phyloP scores from a whole-genome alignment of 352 stramenopile species.

The Pythium coloratum region DNA sequence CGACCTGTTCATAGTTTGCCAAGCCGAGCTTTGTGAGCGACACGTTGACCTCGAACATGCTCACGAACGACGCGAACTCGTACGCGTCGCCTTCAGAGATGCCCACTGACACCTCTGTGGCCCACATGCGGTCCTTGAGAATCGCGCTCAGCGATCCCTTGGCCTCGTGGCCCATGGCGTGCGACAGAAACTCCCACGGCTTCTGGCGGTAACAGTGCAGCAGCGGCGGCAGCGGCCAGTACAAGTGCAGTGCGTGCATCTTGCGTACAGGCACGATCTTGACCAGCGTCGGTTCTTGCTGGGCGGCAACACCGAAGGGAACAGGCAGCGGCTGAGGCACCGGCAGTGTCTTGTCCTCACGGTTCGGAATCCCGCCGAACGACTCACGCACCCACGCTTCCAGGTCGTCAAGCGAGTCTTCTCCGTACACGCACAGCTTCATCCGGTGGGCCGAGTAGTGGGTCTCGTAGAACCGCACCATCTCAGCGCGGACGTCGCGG shows the following conservation, averaged over 20 bases:
- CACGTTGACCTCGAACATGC: conserved; percentile 44
- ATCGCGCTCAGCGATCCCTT: conserved; percentile 33
- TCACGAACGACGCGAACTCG: conserved; percentile 42
- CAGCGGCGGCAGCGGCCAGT: conserved; percentile 36
- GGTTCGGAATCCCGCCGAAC: conserved; percentile 36
- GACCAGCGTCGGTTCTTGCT: conserved; percentile 33
- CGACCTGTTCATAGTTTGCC: conserved; percentile 33
- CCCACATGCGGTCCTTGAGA: conserved; percentile 33
- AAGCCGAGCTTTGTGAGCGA: conserved; percentile 34
- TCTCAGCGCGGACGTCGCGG: conserved; percentile 32
- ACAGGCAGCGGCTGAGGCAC: not conserved
- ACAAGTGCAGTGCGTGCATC: conserved; percentile 41
- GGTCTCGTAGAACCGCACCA: conserved; percentile 39
- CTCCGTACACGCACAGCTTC: conserved; percentile 44
- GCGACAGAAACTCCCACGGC: conserved; percentile 40
- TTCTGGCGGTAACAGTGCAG: conserved; percentile 32
- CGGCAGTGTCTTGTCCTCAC: not conserved
- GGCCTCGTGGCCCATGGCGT: conserved; percentile 45
- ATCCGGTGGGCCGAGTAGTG: conserved; percentile 50
- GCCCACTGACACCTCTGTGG: conserved; percentile 36
- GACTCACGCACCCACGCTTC: conserved; percentile 35
- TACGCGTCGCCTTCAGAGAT: conserved; percentile 42
- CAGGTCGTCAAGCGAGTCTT: conserved; percentile 39
- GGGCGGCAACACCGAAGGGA: conserved; percentile 29
- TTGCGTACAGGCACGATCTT: conserved; percentile 35